A percentile compares a stretch with the other conserved stretches of the same genome.
phyloP scores from a whole-genome alignment of 306 rosid genomes.

The Pueraria montana region DNA sequence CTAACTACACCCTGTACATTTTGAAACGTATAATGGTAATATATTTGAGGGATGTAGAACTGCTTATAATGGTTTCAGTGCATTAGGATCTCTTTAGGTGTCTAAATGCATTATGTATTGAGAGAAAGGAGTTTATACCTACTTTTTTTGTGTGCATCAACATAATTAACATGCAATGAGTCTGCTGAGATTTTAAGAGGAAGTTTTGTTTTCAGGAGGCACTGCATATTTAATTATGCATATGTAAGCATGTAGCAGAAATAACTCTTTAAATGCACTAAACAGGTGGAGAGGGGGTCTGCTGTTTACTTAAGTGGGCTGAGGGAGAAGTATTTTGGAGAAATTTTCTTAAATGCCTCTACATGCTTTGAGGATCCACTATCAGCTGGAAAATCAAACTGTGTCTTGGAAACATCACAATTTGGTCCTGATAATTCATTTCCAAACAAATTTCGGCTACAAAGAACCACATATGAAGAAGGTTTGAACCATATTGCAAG shows the following conservation, averaged over 20 bases:
- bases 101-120: constrained; percentile 18
- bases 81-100: constrained; percentile 33
- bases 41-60: constrained; percentile 27
- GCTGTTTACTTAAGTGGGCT: constrained; percentile 92
- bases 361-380: constrained; percentile 64
- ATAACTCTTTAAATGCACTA: constrained; percentile 45
- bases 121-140: constrained; percentile 23
- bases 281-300: constrained; percentile 94
- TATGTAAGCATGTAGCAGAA: constrained; percentile 34
- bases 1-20: constrained; percentile 74
- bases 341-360: constrained; percentile 85
- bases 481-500: constrained; percentile 95
- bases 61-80: constrained; percentile 45
- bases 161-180: constrained; percentile 4
- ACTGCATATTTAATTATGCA: constrained; percentile 32
- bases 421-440: constrained; percentile 57
- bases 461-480: constrained; percentile 66
- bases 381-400: constrained; percentile 59
- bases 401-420: constrained; percentile 59
- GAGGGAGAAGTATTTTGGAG: constrained; percentile 95
- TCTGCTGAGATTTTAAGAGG: constrained; percentile 29
- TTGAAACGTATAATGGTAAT: constrained; percentile 97
- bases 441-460: constrained; percentile 51
- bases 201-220: constrained; percentile 33
- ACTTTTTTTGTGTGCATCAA: constrained; percentile 12